Evolutionary conservation across 805 yeast genomes (phyloP), one percentile per base, ranked within the genome.

Genomic region (Yarrowia yakushimensis): DNA sequence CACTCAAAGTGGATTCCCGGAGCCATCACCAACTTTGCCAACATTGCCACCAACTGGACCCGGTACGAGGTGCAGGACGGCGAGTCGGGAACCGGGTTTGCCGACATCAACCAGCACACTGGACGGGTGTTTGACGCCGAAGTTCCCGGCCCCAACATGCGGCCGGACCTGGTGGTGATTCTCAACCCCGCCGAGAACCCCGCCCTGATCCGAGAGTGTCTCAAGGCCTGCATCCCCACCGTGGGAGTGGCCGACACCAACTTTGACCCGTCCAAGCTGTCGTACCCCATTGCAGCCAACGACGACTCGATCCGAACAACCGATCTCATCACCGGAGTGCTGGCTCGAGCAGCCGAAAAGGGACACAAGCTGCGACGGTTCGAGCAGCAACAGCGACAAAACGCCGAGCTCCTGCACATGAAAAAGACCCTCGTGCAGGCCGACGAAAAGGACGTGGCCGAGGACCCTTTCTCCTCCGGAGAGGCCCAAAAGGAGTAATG

Each of bases 261-360:
- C 74, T 85, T 88, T 72, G 97, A 94, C 72, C 96, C 97, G 9
- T 82, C 88, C 15, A 77, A 87, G 68, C 88, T 93, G 61, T 90
- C 97, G 1, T 94, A 94, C 71, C 96, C 98, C 59, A 88, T 94
- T 67, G 98, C 98, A 17, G 96, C 96, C 66, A 94, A 94, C 72
- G 98, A 94, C 73, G 97, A 92, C 73, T 87, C 96, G 8, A 77
- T 84, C 64, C 83, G 99, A 73, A 82, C 96, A 8, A 84, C 87
- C 10, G 86, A 89, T 66, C 78, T 94, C 67, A 81, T 94, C 68
- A 77, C 85, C 22, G 97, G 98, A 64, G 85, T 92, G 18, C 79
- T 94, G 65, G 85, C 94, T 22, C 86, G 82, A 70, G 92, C 97
- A 15, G 98, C 94, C 28, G 85, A 87, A 72, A 80, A 79, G 55